phyloP scores from a whole-genome alignment of 2,329 filamentous ascomycete genomes.

The Sclerotinia sclerotiorum region DNA sequence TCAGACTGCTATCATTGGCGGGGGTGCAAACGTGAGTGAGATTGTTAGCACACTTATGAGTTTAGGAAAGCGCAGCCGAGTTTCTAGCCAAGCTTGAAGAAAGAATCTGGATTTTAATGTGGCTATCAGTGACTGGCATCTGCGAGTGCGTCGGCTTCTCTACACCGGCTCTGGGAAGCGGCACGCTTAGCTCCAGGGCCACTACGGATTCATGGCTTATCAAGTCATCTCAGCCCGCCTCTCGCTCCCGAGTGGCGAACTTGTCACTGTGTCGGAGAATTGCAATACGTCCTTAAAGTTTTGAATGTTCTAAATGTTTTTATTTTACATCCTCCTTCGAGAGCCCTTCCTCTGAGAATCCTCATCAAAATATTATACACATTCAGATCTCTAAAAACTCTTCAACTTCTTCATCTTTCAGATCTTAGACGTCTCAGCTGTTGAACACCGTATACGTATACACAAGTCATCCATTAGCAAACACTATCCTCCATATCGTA shows the following conservation, averaged over 20 bases:
- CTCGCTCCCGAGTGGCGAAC: too few species aligned
- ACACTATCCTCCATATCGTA: too few species aligned
- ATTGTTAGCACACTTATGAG: neutral
- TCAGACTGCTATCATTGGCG: conserved; percentile 1
- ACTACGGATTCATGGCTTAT: conserved; percentile 40
- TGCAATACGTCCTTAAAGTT: too few species aligned
- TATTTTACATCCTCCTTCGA: too few species aligned
- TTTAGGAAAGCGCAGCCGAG: conserved; percentile 3
- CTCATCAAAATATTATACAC: neutral
- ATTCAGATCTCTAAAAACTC: too few species aligned
- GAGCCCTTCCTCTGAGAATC: neutral
- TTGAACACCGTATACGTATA: too few species aligned
- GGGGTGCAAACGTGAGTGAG: neutral
- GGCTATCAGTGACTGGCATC: neutral
- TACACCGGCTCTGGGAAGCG: conserved; percentile 39
- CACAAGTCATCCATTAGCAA: too few species aligned
- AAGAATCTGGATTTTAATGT: neutral
- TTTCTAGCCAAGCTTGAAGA: neutral
- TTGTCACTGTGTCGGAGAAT: too few species aligned
- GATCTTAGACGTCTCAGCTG: too few species aligned
- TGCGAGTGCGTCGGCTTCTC: conserved; percentile 2
- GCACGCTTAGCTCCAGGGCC: conserved; percentile 44
- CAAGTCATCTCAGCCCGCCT: too few species aligned
- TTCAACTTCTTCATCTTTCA: too few species aligned
- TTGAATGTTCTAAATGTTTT: too few species aligned